Conservation (phyloP, 139 green algal genomes). For the Chlamydomonas asymmetrica region DNA sequence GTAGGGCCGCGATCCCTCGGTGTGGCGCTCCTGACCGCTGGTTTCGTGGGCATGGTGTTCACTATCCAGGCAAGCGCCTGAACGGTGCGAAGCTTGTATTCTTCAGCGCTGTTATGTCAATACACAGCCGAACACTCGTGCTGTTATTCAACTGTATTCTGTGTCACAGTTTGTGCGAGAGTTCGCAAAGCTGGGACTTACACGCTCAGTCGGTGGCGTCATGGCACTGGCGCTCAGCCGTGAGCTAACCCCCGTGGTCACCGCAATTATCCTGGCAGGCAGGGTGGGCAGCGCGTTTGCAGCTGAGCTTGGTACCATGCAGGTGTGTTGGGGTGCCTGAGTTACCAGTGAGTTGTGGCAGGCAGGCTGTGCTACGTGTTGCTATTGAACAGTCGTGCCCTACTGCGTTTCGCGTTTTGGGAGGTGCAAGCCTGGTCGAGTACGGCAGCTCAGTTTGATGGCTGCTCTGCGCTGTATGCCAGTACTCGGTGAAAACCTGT, state of each 20-base stretch:
- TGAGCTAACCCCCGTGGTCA: constrained; percentile 97
- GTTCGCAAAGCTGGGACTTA: constrained; percentile 94
- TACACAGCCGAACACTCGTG: not conserved
- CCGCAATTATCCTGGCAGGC: constrained; percentile 96
- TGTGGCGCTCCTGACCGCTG: constrained; percentile 91
- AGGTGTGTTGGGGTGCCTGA: too few relatives aligned
- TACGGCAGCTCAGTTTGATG: not conserved
- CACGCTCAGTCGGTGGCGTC: constrained; percentile 93
- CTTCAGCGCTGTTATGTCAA: not conserved
- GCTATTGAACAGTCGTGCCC: too few relatives aligned
- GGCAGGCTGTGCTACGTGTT: too few relatives aligned
- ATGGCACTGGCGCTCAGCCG: constrained; percentile 90
- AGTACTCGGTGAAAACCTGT: constrained; percentile 1
- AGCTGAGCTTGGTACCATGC: constrained; percentile 98
- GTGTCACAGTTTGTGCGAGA: constrained; percentile 91
- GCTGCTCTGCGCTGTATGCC: too few relatives aligned
- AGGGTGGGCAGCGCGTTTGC: constrained; percentile 95
- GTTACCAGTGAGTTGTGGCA: too few relatives aligned
- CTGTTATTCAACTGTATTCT: not conserved
- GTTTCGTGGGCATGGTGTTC: constrained; percentile 99
- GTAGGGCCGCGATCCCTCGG: constrained; percentile 92
- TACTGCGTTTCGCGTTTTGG: too few relatives aligned
- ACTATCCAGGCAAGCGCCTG: constrained; percentile 90
- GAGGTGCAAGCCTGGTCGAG: not conserved
- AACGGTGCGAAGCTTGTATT: not conserved